phyloP scores from a whole-genome alignment of 768 basidiomycete genomes.

The Kondoa subrosea region DNA sequence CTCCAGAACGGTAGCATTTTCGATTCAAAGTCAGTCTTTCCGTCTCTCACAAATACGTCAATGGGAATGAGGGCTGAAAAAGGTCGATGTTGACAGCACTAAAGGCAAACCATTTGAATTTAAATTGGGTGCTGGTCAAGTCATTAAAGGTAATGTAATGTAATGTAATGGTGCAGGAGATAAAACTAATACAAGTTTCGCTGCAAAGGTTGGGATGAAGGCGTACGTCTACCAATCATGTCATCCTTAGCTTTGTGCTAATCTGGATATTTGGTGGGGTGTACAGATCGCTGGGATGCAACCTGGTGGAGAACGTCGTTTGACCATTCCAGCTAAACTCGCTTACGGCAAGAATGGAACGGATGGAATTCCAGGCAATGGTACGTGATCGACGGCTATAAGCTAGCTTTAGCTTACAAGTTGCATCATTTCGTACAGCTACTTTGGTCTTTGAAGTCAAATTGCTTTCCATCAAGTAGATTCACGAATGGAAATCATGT shows the following conservation, averaged over 20 bases:
- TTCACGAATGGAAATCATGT: no score
- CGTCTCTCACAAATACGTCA: no score
- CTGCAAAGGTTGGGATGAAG: conserved; percentile 38
- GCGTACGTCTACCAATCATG: neutral
- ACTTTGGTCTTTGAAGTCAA: no score
- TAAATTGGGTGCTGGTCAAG: conserved; percentile 40
- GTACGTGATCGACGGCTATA: no score
- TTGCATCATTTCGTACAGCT: no score
- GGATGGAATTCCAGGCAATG: conserved; percentile 47
- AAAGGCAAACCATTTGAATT: conserved; percentile 66
- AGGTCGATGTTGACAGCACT: conserved; percentile 37
- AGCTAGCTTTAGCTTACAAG: no score
- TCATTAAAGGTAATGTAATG: no score
- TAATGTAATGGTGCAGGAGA: no score
- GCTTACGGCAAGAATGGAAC: conserved; percentile 51
- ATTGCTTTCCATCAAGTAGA: no score
- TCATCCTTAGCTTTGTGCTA: conserved; percentile 46
- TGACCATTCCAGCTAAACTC: conserved; percentile 55
- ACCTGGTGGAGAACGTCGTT: conserved; percentile 60
- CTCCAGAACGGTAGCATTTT: conserved; percentile 48
- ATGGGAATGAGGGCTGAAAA: neutral
- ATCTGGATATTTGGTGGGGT: no score
- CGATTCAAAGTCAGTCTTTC: neutral
- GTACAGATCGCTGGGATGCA: conserved; percentile 83
- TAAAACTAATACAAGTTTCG: no score